These are phyloP conservation scores for Camelina hispida DNA, from an alignment of 345 rosid species.

Conservation along the genomic window DNA sequence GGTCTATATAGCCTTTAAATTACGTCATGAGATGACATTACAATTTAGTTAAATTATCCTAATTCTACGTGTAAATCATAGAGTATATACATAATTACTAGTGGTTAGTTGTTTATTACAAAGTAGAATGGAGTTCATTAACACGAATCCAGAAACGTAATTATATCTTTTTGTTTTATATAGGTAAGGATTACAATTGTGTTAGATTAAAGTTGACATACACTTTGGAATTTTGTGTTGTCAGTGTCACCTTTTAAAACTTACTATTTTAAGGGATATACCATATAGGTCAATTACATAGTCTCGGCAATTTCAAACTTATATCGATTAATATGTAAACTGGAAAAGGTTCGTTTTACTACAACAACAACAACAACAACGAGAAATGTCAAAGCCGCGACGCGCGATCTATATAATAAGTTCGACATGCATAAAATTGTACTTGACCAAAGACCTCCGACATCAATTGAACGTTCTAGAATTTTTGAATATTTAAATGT, in stretches of 20 bases:
- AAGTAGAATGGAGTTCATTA: not conserved
- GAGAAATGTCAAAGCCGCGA: not conserved
- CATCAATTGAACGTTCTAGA: conserved; percentile 31
- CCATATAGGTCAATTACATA: not conserved
- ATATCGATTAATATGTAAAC: conserved; percentile 3
- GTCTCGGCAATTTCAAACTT: conserved; percentile 6
- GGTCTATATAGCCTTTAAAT: not conserved
- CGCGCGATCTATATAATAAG: too few species aligned
- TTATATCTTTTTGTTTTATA: not conserved
- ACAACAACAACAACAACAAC: not conserved
- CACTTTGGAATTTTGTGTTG: conserved; percentile 16
- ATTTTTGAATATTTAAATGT: not conserved
- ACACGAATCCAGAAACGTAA: conserved; percentile 25
- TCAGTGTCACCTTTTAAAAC: conserved; percentile 11
- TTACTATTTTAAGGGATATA: conserved; percentile 34
- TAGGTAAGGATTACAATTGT: not conserved
- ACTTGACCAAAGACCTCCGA: conserved; percentile 36
- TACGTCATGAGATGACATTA: not conserved
- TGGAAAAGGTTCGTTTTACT: not conserved
- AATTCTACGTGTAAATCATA: conserved; percentile 32
- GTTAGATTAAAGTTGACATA: conserved; percentile 7
- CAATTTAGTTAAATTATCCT: not conserved
- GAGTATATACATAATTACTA: not conserved
- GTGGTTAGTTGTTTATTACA: not conserved
- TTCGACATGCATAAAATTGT: not conserved